A percentile compares a stretch with the other conserved stretches of the same genome.
Evolutionary conservation across 1,139 yeast genomes (phyloP).

Genomic region (Kazachstania sp.): DNA sequence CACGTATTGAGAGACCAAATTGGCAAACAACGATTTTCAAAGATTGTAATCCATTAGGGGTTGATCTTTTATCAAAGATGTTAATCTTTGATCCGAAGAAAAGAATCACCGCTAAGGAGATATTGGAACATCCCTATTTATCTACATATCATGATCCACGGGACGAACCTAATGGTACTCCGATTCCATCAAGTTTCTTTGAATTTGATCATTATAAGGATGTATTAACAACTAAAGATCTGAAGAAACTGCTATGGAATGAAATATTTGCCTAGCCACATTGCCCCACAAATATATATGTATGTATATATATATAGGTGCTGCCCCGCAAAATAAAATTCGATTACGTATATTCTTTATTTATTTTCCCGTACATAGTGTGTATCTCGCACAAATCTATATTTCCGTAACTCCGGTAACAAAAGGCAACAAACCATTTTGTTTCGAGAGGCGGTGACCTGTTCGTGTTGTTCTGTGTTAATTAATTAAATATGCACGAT

Average conservation of each 20-base stretch:
- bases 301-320: neutral
- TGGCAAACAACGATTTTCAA: constrained; percentile 44
- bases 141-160: constrained; percentile 69
- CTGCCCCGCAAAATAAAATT: neutral
- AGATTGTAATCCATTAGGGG: constrained; percentile 52
- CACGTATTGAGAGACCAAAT: constrained; percentile 49
- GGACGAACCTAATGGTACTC: constrained; percentile 73
- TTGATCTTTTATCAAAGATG: constrained; percentile 68
- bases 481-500: too few species aligned
- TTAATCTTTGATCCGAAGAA: constrained; percentile 72
- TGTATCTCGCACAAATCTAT: too few species aligned
- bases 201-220: constrained; percentile 73
- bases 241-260: constrained; percentile 60
- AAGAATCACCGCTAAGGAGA: constrained; percentile 72
- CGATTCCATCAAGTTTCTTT: constrained; percentile 71
- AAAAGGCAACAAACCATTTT: too few species aligned
- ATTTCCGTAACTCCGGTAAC: too few species aligned
- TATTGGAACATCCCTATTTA: constrained; percentile 76
- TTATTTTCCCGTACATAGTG: too few species aligned
- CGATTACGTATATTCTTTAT: too few species aligned
- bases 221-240: constrained; percentile 56
- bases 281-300: neutral
- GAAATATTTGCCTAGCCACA: constrained; percentile 34
- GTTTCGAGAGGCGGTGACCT: too few species aligned
- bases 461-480: too few species aligned